Evolutionary conservation across 345 rosid genomes (phyloP).

Genomic region (Dipteronia sinensis): DNA sequence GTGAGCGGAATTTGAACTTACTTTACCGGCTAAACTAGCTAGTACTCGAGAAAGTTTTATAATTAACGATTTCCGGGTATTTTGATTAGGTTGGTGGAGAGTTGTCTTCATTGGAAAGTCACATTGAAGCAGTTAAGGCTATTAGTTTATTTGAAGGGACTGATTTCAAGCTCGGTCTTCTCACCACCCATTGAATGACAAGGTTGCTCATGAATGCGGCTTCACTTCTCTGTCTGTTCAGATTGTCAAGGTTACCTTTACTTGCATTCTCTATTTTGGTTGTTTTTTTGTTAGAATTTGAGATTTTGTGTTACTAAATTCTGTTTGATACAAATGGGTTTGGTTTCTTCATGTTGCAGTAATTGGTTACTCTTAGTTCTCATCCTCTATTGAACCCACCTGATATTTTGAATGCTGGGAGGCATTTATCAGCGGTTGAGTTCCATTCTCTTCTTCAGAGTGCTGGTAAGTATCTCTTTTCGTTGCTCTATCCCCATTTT

Average conservation of each 20-base stretch:
- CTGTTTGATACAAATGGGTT: not conserved
- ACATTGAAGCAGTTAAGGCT: constrained; percentile 55
- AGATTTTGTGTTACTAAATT: not conserved
- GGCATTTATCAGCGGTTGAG: constrained; percentile 80
- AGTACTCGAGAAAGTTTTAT: not conserved
- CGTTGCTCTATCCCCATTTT: not conserved
- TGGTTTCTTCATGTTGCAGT: constrained; percentile 40
- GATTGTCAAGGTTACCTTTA: constrained; percentile 59
- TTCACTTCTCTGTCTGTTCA: constrained; percentile 89
- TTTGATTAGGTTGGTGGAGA: constrained; percentile 76
- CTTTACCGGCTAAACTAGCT: not conserved
- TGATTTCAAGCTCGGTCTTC: constrained; percentile 90
- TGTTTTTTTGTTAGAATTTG: not conserved
- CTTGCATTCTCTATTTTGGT: not conserved
- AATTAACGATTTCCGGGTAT: not conserved
- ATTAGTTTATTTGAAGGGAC: constrained; percentile 71
- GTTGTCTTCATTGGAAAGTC: constrained; percentile 58
- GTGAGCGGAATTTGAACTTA: not conserved
- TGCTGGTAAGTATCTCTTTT: constrained; percentile 45
- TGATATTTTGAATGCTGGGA: constrained; percentile 76
- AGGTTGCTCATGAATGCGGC: constrained; percentile 82
- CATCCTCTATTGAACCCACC: constrained; percentile 65
- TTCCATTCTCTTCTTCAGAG: constrained; percentile 77
- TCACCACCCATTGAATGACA: constrained; percentile 58
- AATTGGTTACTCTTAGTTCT: constrained; percentile 82